These are phyloP conservation scores for Lachancea dasiensis DNA, from an alignment of 805 yeast genomes.

Conservation along the genomic window DNA sequence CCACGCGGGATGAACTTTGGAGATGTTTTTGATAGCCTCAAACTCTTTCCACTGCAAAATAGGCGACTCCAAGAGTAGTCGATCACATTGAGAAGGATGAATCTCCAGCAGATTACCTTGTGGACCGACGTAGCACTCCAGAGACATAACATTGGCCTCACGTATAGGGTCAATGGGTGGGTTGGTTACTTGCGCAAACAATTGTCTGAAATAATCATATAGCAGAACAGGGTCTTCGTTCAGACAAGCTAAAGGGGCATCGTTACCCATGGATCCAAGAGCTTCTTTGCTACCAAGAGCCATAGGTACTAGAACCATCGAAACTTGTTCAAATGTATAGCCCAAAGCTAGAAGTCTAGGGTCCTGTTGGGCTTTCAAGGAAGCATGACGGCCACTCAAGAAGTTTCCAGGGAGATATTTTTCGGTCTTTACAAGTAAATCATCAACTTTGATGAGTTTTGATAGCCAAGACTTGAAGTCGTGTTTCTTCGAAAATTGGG, in stretches of 20 bases:
- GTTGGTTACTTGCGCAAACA: slow-evolving; percentile 97
- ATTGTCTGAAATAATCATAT: slow-evolving; percentile 91
- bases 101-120: slow-evolving; percentile 85
- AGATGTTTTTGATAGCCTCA: slow-evolving; percentile 65
- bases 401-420: slow-evolving; percentile 30
- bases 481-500: slow-evolving; percentile 67
- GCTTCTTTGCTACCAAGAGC: slow-evolving; percentile 89
- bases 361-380: slow-evolving; percentile 58
- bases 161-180: slow-evolving; percentile 99
- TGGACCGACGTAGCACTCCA: slow-evolving; percentile 97
- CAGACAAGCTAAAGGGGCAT: slow-evolving; percentile 89
- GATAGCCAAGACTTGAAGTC: slow-evolving; percentile 95
- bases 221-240: slow-evolving; percentile 86
- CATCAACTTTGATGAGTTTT: slow-evolving; percentile 78
- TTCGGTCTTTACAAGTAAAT: slow-evolving; percentile 52
- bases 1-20: slow-evolving; percentile 81
- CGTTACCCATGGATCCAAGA: slow-evolving; percentile 98
- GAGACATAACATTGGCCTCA: slow-evolving; percentile 93
- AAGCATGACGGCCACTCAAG: slow-evolving; percentile 24
- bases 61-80: slow-evolving; percentile 79
- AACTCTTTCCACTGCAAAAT: slow-evolving; percentile 69
- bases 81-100: slow-evolving; percentile 86
- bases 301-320: slow-evolving; percentile 85
- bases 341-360: slow-evolving; percentile 83
- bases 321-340: slow-evolving; percentile 89